phyloP scores from a whole-genome alignment of 2,329 filamentous ascomycete genomes.

The Tolypocladium tundrense region DNA sequence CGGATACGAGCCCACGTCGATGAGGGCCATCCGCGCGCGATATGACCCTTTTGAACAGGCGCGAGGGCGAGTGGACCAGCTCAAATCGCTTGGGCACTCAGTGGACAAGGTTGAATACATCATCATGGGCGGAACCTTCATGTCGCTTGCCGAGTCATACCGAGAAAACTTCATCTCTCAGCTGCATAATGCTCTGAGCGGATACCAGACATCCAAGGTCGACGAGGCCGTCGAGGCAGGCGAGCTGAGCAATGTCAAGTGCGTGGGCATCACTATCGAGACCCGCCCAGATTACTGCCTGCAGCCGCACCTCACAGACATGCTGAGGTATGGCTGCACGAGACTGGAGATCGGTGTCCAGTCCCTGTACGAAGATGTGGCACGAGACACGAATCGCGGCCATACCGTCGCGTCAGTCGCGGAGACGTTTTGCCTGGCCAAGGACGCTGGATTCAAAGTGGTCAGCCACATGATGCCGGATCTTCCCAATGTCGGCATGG shows the following conservation, averaged over 20 bases:
- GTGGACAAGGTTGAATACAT: slow-evolving; percentile 99
- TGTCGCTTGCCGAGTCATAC: slow-evolving; percentile 86
- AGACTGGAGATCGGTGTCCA: slow-evolving; percentile 91
- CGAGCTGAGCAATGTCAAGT: slow-evolving; percentile 95
- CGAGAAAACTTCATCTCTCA: slow-evolving; percentile 90
- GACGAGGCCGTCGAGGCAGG: slow-evolving; percentile 92
- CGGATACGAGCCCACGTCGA: slow-evolving; percentile 95
- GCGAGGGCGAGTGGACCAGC: slow-evolving; percentile 88
- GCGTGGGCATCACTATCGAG: slow-evolving; percentile 97
- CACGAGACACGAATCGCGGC: slow-evolving; percentile 92
- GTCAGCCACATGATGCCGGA: slow-evolving; percentile 99
- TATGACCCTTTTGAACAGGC: slow-evolving; percentile 99
- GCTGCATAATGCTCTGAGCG: slow-evolving; percentile 91
- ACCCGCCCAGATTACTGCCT: slow-evolving; percentile 94
- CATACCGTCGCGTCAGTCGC: slow-evolving; percentile 93
- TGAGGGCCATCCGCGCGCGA: slow-evolving; percentile 92
- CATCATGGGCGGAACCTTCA: slow-evolving; percentile 99
- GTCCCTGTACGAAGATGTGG: slow-evolving; percentile 94
- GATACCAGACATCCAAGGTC: slow-evolving; percentile 87
- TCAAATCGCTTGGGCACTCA: slow-evolving; percentile 88
- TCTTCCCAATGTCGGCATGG: slow-evolving; percentile 95
- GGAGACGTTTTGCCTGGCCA: slow-evolving; percentile 93
- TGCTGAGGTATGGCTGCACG: slow-evolving; percentile 97
- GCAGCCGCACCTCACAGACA: slow-evolving; percentile 87
- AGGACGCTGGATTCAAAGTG: slow-evolving; percentile 97